Evolutionary conservation across 2,329 filamentous ascomycete species (phyloP).

Genomic region (Claviceps citrina): DNA sequence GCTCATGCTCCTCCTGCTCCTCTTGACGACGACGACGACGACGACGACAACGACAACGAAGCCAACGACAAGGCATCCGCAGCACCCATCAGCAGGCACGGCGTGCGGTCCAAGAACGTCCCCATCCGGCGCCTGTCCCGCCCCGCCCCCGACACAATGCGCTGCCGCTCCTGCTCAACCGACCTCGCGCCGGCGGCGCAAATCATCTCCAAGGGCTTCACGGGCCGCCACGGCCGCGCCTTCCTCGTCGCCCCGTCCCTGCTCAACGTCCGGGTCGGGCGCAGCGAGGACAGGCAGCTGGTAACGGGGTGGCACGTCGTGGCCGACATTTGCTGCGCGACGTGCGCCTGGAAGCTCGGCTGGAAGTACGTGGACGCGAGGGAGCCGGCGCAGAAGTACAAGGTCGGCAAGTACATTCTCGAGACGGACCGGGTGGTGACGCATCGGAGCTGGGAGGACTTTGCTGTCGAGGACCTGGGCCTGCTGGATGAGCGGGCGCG

Average conservation of each 20-base stretch:
- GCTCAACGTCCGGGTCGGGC: slow-evolving; percentile 40
- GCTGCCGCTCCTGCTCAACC: slow-evolving; percentile 41
- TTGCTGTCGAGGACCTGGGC: slow-evolving; percentile 8
- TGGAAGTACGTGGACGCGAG: slow-evolving; percentile 55
- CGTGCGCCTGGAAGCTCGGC: slow-evolving; percentile 42
- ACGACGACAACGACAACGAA: too few relatives aligned
- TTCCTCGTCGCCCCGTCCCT: slow-evolving; percentile 38
- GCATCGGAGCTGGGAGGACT: slow-evolving; percentile 35
- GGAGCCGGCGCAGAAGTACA: slow-evolving; percentile 46
- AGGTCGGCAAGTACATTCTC: slow-evolving; percentile 53
- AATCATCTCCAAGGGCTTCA: slow-evolving; percentile 51
- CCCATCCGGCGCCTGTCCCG: slow-evolving; percentile 23
- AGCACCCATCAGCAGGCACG: slow-evolving; percentile 6
- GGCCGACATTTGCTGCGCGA: slow-evolving; percentile 43
- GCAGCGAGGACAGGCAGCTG: slow-evolving; percentile 39
- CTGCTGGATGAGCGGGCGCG: slow-evolving; percentile 6
- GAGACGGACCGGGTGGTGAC: slow-evolving; percentile 43
- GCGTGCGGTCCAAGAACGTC: background rate
- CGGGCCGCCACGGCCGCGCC: slow-evolving; percentile 47
- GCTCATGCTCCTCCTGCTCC: too few relatives aligned
- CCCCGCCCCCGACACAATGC: slow-evolving; percentile 37
- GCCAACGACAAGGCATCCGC: too few relatives aligned
- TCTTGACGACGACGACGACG: too few relatives aligned
- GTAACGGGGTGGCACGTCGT: slow-evolving; percentile 49
- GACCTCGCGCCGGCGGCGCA: slow-evolving; percentile 47